Conservation (phyloP, 176 grass and related monocot species). For the Rhynchospora tenuis region DNA sequence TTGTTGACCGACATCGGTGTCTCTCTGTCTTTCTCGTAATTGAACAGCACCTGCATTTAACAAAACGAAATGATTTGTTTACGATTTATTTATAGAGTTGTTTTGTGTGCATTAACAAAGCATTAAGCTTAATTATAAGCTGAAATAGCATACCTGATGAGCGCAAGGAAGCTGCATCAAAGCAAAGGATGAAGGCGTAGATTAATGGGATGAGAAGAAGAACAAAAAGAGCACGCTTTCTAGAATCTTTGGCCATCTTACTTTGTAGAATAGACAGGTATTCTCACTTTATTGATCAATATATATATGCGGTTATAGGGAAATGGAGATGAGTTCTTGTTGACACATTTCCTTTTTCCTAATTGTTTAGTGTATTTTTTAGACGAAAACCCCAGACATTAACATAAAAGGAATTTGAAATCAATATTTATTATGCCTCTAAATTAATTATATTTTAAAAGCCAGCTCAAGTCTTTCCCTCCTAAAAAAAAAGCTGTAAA, state of each 20-base stretch:
- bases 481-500: no score
- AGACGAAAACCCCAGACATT: background rate
- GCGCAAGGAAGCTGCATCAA: background rate
- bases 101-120: background rate
- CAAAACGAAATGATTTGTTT: background rate
- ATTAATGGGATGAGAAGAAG: slow-evolving; percentile 17
- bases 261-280: background rate
- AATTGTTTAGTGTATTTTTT: slow-evolving; percentile 7
- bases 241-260: slow-evolving; percentile 13
- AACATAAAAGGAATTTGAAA: background rate
- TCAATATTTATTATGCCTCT: background rate
- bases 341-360: slow-evolving; percentile 10
- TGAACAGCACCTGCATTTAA: slow-evolving; percentile 13
- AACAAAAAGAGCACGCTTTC: background rate
- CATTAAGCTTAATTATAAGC: background rate
- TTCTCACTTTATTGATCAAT: background rate
- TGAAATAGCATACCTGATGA: slow-evolving; percentile 2
- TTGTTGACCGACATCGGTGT: background rate
- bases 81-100: no score
- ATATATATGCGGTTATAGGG: background rate
- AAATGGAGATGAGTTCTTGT: slow-evolving; percentile 10
- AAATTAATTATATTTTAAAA: background rate
- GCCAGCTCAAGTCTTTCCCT: no score
- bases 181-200: slow-evolving; percentile 8
- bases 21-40: background rate